phyloP scores from a whole-genome alignment of 257 asterid genomes.

The Ilex asprella region DNA sequence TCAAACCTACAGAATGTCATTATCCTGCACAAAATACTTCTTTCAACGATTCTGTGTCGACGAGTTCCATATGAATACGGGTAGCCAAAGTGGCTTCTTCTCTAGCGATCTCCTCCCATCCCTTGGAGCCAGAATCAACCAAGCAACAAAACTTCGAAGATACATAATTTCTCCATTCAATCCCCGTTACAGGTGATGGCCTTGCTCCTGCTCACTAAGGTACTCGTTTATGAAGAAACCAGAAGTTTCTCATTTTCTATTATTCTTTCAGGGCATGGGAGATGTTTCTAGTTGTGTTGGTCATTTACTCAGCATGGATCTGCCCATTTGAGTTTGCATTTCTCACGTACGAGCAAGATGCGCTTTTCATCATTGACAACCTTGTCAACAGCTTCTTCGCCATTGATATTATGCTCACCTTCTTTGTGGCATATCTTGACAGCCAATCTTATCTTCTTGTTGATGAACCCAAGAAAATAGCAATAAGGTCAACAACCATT shows the following conservation, averaged over 20 bases:
- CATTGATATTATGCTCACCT: conserved; percentile 70
- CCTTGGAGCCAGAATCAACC: conserved; percentile 75
- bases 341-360: conserved; percentile 53
- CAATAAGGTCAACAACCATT: conserved; percentile 45
- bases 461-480: conserved; percentile 59
- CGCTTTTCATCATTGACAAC: conserved; percentile 58
- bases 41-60: conserved; percentile 57
- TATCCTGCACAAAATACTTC: conserved; percentile 43
- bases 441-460: conserved; percentile 60
- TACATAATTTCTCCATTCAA: conserved; percentile 63
- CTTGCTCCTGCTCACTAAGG: conserved; percentile 2
- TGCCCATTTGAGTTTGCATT: conserved; percentile 89
- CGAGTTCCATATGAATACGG: conserved; percentile 31
- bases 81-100: conserved; percentile 50
- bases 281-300: conserved; percentile 66
- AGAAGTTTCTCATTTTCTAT: neutral
- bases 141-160: conserved; percentile 42
- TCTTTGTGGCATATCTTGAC: conserved; percentile 82
- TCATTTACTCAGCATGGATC: conserved; percentile 84
- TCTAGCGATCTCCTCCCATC: conserved; percentile 73
- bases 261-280: conserved; percentile 75
- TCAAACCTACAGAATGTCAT: conserved; percentile 34
- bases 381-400: conserved; percentile 71
- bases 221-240: neutral
- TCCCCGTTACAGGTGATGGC: conserved; percentile 52